These are phyloP conservation scores for Curvularia hawaiiensis DNA, from an alignment of 2,329 filamentous ascomycete species.

Conservation along the genomic window DNA sequence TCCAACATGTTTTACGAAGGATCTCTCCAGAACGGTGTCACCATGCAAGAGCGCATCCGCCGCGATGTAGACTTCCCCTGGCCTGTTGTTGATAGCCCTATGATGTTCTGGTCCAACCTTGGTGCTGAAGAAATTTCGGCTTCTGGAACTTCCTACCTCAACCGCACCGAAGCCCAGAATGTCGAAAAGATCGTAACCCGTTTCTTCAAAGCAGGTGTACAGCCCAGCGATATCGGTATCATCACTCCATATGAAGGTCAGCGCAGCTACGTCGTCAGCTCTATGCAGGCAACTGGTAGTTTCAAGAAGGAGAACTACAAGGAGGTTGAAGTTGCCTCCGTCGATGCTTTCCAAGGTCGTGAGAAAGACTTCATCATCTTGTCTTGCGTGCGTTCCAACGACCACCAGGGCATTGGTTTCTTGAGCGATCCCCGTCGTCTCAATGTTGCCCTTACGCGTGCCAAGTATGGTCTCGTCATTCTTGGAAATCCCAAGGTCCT, in stretches of 20 bases:
- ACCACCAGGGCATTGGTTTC: constrained; percentile 99
- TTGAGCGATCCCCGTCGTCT: constrained; percentile 95
- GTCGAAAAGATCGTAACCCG: constrained; percentile 98
- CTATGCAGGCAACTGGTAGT: constrained; percentile 97
- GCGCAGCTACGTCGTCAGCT: constrained; percentile 96
- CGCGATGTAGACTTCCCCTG: constrained; percentile 97
- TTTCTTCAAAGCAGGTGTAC: constrained; percentile 99
- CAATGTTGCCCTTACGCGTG: constrained; percentile 95
- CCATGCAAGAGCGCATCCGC: constrained; percentile 83
- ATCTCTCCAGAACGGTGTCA: constrained; percentile 94
- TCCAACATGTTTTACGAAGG: constrained; percentile 99
- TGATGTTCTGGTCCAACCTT: constrained; percentile 99
- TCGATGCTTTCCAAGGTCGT: constrained; percentile 97
- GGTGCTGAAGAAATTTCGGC: constrained; percentile 98
- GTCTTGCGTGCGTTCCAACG: constrained; percentile 97
- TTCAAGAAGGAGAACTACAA: constrained; percentile 99
- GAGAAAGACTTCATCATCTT: constrained; percentile 99
- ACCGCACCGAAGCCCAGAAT: constrained; percentile 94
- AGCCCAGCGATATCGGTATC: constrained; percentile 90
- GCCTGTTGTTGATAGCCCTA: constrained; percentile 90
- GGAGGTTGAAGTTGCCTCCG: constrained; percentile 96
- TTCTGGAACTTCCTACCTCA: constrained; percentile 96
- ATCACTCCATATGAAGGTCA: constrained; percentile 99
- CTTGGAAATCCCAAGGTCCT: constrained; percentile 97
- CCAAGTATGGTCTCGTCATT: constrained; percentile 95